These are phyloP conservation scores for Candida smagusa DNA, from an alignment of 1,139 yeast species.

Conservation along the genomic window DNA sequence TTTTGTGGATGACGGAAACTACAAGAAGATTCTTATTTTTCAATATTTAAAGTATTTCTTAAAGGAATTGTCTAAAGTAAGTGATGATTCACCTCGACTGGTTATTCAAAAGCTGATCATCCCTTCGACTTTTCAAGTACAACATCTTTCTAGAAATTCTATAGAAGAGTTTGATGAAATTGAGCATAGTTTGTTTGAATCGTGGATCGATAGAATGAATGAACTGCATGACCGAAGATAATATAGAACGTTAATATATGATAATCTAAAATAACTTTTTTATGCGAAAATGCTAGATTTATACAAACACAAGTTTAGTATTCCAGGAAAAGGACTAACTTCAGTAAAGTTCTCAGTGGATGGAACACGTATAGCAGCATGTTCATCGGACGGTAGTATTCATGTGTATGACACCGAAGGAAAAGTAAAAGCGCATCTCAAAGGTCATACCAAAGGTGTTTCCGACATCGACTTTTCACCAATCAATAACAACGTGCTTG, in stretches of 20 bases:
- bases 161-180: slow-evolving; percentile 37
- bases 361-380: slow-evolving; percentile 58
- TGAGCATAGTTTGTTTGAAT: slow-evolving; percentile 40
- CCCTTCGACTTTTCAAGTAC: slow-evolving; percentile 28
- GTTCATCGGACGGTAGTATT: slow-evolving; percentile 37
- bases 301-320: slow-evolving; percentile 8
- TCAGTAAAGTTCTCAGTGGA: slow-evolving; percentile 64
- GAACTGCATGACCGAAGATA: slow-evolving; percentile 5
- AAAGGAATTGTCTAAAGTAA: slow-evolving; percentile 33
- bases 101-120: slow-evolving; percentile 30
- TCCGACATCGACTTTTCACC: slow-evolving; percentile 77
- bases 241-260: neutral
- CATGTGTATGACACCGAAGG: slow-evolving; percentile 39
- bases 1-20: slow-evolving; percentile 17
- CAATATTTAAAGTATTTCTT: slow-evolving; percentile 41
- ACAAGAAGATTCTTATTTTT: slow-evolving; percentile 30
- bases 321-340: slow-evolving; percentile 21
- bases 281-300: slow-evolving; percentile 8
- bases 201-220: slow-evolving; percentile 44
- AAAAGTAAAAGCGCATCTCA: slow-evolving; percentile 33
- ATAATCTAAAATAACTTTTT: neutral
- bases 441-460: slow-evolving; percentile 67
- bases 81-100: slow-evolving; percentile 12
- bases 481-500: slow-evolving; percentile 62
- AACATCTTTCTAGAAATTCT: slow-evolving; percentile 2